Base-by-base conservation (phyloP, 148 eudicot species). In the Camellia japonica region DNA sequence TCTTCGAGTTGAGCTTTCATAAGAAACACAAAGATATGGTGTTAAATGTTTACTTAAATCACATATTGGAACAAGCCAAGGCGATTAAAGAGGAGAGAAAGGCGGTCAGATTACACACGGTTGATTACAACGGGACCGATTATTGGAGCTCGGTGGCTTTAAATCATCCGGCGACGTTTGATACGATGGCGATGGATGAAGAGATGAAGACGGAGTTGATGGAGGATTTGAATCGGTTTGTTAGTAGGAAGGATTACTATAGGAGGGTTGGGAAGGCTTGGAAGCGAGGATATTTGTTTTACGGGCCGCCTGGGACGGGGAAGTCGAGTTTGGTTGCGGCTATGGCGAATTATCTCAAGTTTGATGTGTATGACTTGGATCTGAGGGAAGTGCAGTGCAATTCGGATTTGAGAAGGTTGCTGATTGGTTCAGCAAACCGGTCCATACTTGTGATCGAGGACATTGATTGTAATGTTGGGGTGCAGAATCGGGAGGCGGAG, bases 81-180 rank as follows among this genome's bases (percentile, higher is more conserved):
- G 79, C 59, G 8, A 90, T 87, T 44, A 86, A 85, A 47, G 91
- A 87, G 70, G 78, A 86, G 49, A 83, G 23, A n/a, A 91, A 86
- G 75, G 88, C 82, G 18, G 85, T 92, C 75, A 89, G 84, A 81
- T 74, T 90, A 8, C 90, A 92, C 67, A 89, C 93, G 18, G 89
- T 90, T 11, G 92, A 92, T 56, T 85, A 90, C 54, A 84, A 77
- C 30, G 85, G 88, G 13, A 65, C 76, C 12, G 88, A 89, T 61
- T 88, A 85, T 65, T 91, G 97, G 94, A 82, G 90, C 49, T 85
- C 83, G n/a, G 86, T 85, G 8, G 71, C 60, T 8, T 23, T 87
- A 73, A 85, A 87, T 76, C 90, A 87, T 77, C 90, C 88, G 5
- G 86, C 88, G 2, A 87, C 85, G 0, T 85, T 87, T 11, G 85